Conservation (phyloP, 352 stramenopile genomes). For the Phytophthora fragariaefolia region DNA sequence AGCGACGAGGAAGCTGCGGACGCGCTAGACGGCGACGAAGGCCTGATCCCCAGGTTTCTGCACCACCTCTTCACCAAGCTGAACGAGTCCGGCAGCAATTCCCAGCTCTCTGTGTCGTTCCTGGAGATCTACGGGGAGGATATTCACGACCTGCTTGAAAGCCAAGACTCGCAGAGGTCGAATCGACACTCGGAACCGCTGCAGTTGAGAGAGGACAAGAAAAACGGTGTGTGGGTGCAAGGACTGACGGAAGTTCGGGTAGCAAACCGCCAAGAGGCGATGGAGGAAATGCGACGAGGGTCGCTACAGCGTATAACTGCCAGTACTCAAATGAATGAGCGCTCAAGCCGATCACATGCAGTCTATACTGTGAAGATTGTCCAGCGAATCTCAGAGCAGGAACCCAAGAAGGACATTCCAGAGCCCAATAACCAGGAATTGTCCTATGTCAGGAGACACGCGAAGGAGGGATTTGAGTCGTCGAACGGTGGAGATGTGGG, state of each 20-base stretch:
- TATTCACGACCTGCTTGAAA: constrained; percentile 94
- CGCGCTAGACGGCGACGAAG: constrained; percentile 59
- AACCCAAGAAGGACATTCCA: constrained; percentile 16
- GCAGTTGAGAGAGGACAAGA: constrained; percentile 74
- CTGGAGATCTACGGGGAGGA: constrained; percentile 99
- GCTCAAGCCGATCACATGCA: constrained; percentile 86
- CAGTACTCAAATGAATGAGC: constrained; percentile 91
- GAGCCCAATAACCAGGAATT: constrained; percentile 26
- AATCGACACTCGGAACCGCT: constrained; percentile 53
- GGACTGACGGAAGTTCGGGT: constrained; percentile 81
- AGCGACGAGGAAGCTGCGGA: constrained; percentile 27
- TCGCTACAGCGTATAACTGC: constrained; percentile 80
- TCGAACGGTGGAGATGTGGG: constrained; percentile 6
- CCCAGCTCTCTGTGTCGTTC: constrained; percentile 84
- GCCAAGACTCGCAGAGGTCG: constrained; percentile 28
- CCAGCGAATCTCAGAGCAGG: constrained; percentile 42
- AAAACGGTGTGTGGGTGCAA: constrained; percentile 79
- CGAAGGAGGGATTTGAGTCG: constrained; percentile 1
- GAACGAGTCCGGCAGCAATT: constrained; percentile 39
- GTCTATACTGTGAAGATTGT: constrained; percentile 90
- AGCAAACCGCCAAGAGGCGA: constrained; percentile 54
- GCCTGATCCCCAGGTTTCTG: constrained; percentile 87
- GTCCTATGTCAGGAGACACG: neutral
- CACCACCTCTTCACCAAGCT: constrained; percentile 75
- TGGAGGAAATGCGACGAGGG: constrained; percentile 83